These are phyloP conservation scores for Dactylellina cionopaga DNA, from an alignment of 2,329 filamentous ascomycete genomes.

Conservation along the genomic window DNA sequence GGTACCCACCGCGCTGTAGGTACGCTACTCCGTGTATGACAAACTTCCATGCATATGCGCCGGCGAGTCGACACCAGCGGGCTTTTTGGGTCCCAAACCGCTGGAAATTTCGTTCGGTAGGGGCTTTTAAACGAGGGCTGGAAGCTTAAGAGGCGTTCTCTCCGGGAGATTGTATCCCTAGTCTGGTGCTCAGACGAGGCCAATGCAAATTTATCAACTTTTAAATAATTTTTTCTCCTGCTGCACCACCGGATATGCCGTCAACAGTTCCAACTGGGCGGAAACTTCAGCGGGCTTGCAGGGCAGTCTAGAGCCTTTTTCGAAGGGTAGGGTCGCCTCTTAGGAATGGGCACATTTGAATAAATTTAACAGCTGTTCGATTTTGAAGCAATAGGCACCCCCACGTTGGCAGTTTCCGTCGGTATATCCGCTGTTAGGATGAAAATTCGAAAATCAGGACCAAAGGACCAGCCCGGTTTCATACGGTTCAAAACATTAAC, in stretches of 20 bases:
- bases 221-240: too few relatives aligned
- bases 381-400: neutral
- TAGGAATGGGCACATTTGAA: neutral
- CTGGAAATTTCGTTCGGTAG: constrained; percentile 47
- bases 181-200: neutral
- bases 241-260: too few relatives aligned
- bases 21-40: neutral
- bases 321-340: constrained; percentile 11
- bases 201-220: constrained; percentile 13
- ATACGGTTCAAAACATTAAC: constrained; percentile 31
- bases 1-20: constrained; percentile 11
- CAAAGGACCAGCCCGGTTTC: constrained; percentile 1
- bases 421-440: neutral
- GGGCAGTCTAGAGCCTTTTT: too few relatives aligned
- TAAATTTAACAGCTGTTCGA: too few relatives aligned
- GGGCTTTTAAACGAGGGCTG: constrained; percentile 37
- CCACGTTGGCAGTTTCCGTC: constrained; percentile 30
- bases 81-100: constrained; percentile 32
- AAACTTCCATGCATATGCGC: neutral
- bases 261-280: too few relatives aligned
- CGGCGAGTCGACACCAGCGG: neutral
- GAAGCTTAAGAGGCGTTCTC: neutral
- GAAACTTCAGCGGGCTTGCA: too few relatives aligned
- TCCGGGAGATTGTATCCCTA: too few relatives aligned
- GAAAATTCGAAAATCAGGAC: constrained; percentile 31